phyloP scores from a whole-genome alignment of 768 basidiomycete genomes.

The Crassisporium funariophilum region DNA sequence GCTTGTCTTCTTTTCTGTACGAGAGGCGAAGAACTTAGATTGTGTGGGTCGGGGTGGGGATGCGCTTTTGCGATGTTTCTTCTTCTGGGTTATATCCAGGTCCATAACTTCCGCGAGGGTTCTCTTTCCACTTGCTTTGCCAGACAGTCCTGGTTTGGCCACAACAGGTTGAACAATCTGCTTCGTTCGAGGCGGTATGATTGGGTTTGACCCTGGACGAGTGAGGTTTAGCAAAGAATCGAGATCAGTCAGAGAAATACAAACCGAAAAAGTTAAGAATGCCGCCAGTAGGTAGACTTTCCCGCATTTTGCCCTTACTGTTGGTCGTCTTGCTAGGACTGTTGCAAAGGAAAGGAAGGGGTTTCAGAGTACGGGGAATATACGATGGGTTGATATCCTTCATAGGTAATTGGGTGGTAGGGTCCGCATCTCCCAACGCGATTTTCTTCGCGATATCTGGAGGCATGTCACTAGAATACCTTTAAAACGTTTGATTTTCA shows the following conservation, averaged over 20 bases:
- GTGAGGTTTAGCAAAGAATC: background rate
- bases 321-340: constrained; percentile 30
- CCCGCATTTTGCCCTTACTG: constrained; percentile 50
- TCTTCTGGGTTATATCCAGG: constrained; percentile 56
- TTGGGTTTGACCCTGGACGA: constrained; percentile 44
- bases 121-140: constrained; percentile 75
- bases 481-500: background rate
- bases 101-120: constrained; percentile 74
- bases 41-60: constrained; percentile 24
- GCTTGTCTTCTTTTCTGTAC: constrained; percentile 7
- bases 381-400: constrained; percentile 76
- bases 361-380: constrained; percentile 53
- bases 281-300: constrained; percentile 37
- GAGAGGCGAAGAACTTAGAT: constrained; percentile 41
- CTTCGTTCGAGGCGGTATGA: constrained; percentile 32
- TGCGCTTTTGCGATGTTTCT: constrained; percentile 32
- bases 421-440: constrained; percentile 71
- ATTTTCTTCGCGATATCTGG: constrained; percentile 63
- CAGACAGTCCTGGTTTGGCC: constrained; percentile 33
- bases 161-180: constrained; percentile 11
- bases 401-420: constrained; percentile 68
- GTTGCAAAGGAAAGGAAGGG: constrained; percentile 27
- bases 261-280: constrained; percentile 71
- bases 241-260: constrained; percentile 15
- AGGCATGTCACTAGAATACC: constrained; percentile 59